A percentile compares a stretch with the other conserved stretches of the same genome.
Conservation (phyloP, 2,329 filamentous ascomycete genomes). For the Aspergillus arachidicola region DNA sequence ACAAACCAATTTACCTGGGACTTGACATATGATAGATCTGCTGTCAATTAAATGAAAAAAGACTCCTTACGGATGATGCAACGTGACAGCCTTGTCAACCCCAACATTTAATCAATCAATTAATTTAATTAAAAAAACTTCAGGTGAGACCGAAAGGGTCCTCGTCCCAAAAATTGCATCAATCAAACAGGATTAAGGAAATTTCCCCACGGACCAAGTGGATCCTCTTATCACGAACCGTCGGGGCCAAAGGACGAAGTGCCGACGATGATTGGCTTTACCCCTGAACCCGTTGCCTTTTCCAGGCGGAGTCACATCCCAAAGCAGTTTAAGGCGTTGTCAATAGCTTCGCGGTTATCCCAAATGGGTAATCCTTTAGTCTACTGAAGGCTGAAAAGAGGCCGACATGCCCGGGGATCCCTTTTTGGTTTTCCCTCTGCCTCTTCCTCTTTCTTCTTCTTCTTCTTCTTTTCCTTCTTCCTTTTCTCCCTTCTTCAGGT, state of each 20-base stretch:
- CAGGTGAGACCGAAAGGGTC: background rate
- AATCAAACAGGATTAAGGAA: background rate
- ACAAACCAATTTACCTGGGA: background rate
- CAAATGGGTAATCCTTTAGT: conserved; percentile 11
- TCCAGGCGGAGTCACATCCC: background rate
- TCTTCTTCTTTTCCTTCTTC: background rate
- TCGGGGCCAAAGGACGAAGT: conserved; percentile 8
- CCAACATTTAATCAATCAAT: background rate
- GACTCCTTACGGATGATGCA: background rate
- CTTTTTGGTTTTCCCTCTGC: background rate
- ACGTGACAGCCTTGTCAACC: background rate
- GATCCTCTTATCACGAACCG: conserved; percentile 19
- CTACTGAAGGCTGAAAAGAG: background rate
- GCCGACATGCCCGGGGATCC: background rate
- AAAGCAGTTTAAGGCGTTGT: conserved; percentile 10
- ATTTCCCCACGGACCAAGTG: conserved; percentile 10
- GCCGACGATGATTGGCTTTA: conserved; percentile 13
- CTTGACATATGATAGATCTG: background rate
- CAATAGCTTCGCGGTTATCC: conserved; percentile 20
- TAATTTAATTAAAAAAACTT: background rate
- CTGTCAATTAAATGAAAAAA: background rate
- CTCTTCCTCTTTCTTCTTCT: background rate
- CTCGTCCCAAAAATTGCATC: background rate
- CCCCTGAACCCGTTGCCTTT: conserved; percentile 10
- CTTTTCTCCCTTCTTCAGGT: conserved; percentile 4